Conservation (phyloP, 495 filamentous ascomycete species). For the Penicillium mononematosum region DNA sequence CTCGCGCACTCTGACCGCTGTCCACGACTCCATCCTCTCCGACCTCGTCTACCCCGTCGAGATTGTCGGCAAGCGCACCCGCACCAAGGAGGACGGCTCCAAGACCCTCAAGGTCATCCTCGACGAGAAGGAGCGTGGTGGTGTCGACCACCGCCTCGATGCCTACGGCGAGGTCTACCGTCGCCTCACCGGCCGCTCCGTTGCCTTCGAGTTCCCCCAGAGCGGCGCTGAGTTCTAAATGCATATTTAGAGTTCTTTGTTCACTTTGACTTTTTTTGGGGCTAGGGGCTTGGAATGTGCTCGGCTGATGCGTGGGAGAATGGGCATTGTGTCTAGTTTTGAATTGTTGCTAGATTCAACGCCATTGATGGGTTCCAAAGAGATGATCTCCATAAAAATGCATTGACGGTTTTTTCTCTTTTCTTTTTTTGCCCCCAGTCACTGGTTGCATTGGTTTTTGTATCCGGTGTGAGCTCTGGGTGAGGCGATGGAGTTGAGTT, state of each 20-base stretch:
- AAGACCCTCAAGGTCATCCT: slow-evolving; percentile 98
- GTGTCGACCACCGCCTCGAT: slow-evolving; percentile 97
- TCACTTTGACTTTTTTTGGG: slow-evolving; percentile 15
- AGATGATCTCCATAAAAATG: slow-evolving; percentile 32
- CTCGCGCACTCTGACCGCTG: slow-evolving; percentile 92
- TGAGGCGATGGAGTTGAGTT: slow-evolving; percentile 27
- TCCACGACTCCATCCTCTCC: slow-evolving; percentile 92
- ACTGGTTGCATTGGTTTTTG: slow-evolving; percentile 14
- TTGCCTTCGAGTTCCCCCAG: slow-evolving; percentile 97
- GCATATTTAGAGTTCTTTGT: slow-evolving; percentile 21
- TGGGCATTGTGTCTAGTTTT: slow-evolving; percentile 32
- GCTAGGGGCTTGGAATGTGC: slow-evolving; percentile 15
- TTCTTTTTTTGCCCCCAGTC: slow-evolving; percentile 30
- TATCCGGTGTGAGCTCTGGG: slow-evolving; percentile 12
- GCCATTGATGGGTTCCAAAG: slow-evolving; percentile 32
- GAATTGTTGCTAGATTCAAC: slow-evolving; percentile 34
- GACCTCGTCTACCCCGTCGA: slow-evolving; percentile 99
- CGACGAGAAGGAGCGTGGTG: slow-evolving; percentile 99
- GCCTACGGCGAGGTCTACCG: slow-evolving; percentile 99
- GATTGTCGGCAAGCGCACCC: slow-evolving; percentile 97
- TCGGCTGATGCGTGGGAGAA: slow-evolving; percentile 26
- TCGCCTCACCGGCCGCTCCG: slow-evolving; percentile 87
- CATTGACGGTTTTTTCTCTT: slow-evolving; percentile 36
- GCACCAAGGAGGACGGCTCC: slow-evolving; percentile 95
- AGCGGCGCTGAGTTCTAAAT: slow-evolving; percentile 76